phyloP scores from a whole-genome alignment of 2,329 filamentous ascomycete genomes.

The Apiospora koreana region DNA sequence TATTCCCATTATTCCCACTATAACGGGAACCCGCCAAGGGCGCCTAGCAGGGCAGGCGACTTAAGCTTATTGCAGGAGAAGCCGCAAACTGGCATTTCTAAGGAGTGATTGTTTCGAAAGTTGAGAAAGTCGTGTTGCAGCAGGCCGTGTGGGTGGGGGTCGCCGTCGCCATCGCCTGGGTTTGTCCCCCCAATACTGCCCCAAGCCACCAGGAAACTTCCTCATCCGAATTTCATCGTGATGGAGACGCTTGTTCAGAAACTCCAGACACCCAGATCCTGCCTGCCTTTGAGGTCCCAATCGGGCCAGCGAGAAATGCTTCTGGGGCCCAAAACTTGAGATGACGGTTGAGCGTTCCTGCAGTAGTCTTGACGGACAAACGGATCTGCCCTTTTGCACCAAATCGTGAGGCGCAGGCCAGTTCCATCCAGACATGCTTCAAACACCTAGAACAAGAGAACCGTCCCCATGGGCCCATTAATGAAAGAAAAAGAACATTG shows the following conservation, averaged over 20 bases:
- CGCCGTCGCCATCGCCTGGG: no score
- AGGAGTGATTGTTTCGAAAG: background rate
- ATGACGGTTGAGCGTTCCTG: background rate
- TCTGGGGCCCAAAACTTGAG: background rate
- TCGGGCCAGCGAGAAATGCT: no score
- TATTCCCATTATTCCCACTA: background rate
- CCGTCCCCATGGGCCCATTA: background rate
- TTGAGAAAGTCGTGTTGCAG: background rate
- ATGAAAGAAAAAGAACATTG: background rate
- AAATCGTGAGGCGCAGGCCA: background rate
- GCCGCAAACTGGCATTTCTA: background rate
- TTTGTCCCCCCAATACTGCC: no score
- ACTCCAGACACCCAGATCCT: no score
- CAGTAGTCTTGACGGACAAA: background rate
- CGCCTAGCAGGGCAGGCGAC: background rate
- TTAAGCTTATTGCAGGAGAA: constrained; percentile 6
- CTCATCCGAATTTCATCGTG: constrained; percentile 5
- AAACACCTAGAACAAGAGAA: constrained; percentile 2
- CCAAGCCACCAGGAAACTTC: constrained; percentile 1
- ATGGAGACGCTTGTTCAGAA: background rate
- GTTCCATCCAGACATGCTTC: background rate
- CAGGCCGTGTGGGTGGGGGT: background rate
- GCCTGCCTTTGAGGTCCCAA: background rate
- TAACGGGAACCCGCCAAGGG: constrained; percentile 4
- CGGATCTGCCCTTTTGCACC: no score